A percentile compares a stretch with the other conserved stretches of the same genome.
These are phyloP conservation scores for Albizia julibrissin DNA, from an alignment of 306 rosid genomes.

Conservation along the genomic window DNA sequence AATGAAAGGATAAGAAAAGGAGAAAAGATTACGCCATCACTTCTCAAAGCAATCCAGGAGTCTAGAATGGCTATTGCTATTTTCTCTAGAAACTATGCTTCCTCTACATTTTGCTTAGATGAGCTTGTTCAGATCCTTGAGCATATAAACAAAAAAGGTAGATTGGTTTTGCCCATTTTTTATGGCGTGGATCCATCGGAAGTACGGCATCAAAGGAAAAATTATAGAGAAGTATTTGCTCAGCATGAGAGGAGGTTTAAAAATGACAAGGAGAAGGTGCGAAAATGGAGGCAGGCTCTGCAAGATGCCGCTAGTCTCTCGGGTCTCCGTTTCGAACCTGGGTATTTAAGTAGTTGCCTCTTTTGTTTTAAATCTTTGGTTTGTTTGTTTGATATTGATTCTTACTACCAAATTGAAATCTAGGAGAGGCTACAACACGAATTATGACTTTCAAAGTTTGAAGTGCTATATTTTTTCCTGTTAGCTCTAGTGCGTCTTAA, in stretches of 20 bases:
- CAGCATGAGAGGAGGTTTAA: not conserved
- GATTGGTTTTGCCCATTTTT: not conserved
- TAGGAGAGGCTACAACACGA: not conserved
- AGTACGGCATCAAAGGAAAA: not conserved
- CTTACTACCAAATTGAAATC: not conserved
- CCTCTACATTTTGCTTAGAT: not conserved
- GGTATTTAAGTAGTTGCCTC: not conserved
- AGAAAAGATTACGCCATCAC: not conserved
- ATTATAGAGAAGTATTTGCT: not conserved
- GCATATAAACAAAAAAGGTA: not conserved
- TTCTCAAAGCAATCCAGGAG: constrained; percentile 5
- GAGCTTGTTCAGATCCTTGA: not conserved
- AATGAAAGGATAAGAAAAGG: not conserved
- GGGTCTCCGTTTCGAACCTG: not conserved
- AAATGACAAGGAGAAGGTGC: not conserved
- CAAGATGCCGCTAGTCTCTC: not conserved
- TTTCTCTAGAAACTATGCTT: not conserved
- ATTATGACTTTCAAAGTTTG: not conserved
- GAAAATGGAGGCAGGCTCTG: not conserved
- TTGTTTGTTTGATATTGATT: not conserved
- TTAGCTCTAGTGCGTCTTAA: not conserved
- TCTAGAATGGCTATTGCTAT: not conserved
- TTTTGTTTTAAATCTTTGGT: not conserved
- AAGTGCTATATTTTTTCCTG: not conserved
- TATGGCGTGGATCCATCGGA: not conserved